phyloP scores from a whole-genome alignment of 2,329 filamentous ascomycete species.

The Zymoseptoria passerinii region DNA sequence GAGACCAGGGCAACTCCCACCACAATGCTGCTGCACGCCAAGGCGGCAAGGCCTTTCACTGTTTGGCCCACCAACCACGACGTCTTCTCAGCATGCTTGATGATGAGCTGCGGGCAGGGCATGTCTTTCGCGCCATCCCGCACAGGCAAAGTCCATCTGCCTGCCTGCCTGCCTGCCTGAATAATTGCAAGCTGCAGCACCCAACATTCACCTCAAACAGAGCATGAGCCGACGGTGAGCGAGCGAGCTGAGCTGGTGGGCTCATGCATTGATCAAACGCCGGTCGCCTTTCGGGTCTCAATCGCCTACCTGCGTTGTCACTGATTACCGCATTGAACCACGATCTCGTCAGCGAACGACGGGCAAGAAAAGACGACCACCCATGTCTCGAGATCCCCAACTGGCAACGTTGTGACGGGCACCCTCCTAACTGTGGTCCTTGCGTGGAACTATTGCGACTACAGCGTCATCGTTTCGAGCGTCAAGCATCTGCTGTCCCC shows the following conservation, averaged over 20 bases:
- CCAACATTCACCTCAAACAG: background rate
- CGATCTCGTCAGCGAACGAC: background rate
- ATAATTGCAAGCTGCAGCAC: background rate
- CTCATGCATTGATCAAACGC: background rate
- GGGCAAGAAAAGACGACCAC: background rate
- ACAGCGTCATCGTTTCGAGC: background rate
- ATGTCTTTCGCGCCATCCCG: background rate
- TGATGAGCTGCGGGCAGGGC: background rate
- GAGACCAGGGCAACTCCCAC: background rate
- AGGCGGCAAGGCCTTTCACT: background rate
- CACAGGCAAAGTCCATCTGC: background rate
- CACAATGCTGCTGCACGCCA: background rate
- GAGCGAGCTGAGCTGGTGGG: background rate
- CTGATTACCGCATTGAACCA: background rate
- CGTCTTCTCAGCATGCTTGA: background rate
- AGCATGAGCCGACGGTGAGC: background rate
- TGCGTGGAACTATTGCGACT: background rate
- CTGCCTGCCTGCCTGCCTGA: too few relatives aligned
- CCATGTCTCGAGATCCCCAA: background rate
- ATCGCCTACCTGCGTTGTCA: background rate
- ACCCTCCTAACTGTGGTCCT: background rate
- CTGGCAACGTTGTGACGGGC: too few relatives aligned
- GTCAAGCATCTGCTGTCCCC: background rate
- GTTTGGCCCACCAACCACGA: background rate
- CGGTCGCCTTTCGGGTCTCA: background rate